Base-by-base conservation (phyloP, 768 basidiomycete species). In the Suillus clintonianus region DNA sequence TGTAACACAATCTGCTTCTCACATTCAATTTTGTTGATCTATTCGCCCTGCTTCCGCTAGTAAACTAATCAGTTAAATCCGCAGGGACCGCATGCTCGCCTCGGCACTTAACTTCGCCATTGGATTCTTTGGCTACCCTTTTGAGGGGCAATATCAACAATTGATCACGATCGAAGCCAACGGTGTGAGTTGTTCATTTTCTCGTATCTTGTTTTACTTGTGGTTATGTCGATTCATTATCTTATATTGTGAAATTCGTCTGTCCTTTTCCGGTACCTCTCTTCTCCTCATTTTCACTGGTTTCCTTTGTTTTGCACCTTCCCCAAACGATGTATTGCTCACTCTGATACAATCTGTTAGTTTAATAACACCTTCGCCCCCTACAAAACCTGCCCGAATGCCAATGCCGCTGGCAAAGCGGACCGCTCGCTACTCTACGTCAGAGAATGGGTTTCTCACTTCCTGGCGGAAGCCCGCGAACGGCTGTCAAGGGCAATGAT, bases 361-460 rank as follows among this genome's bases (percentile, higher is more conserved):
- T 91, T 89, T 71, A 94, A 93, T 76, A 91, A 91, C 72, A 95
- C 95, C 1, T 85, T 97, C 5, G 84, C 94, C 0, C 95, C 95
- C 4, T 95, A 95, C 67, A 83, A 84, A 62, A 93, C 91, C 79
- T 93, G 94, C 70, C 82, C 85, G 5, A 95, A 95, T 71, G 80
- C 91, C 0, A 62, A 71, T 3, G 62, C 75, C 27, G 67, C 60
- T 2, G 62, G 72, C 24, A 94, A 87, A 70, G 69, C 79, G 2
- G 82, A 85, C 54, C 86, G 92, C n/a, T 86, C 84, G 2, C 64
- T 74, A 3, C 80, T 78, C 65, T 92, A 89, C 65, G 74, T 90
- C 51, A 68, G 74, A 47, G 73, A 86, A 59, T 97, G 95, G 95
- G 81, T 88, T 0, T 71, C 72, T 0, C 83, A 85, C 2, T 98